phyloP scores from a whole-genome alignment of 805 yeast genomes.

The Yamadazyma akitaensis region DNA sequence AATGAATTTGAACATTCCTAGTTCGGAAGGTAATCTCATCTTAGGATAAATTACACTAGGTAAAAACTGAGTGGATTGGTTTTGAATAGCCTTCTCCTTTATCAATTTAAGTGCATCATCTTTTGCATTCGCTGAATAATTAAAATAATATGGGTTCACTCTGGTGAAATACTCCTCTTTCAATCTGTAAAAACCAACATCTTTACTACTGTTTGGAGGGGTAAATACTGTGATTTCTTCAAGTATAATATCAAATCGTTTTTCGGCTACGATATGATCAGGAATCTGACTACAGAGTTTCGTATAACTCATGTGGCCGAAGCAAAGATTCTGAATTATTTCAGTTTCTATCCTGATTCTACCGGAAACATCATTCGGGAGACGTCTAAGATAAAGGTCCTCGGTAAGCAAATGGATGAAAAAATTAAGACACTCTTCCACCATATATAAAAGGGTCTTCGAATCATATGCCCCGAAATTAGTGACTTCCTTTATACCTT shows the following conservation, averaged over 20 bases:
- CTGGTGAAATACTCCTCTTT: slow-evolving; percentile 33
- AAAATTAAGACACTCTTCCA: slow-evolving; percentile 75
- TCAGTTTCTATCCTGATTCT: slow-evolving; percentile 58
- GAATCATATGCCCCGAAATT: slow-evolving; percentile 34
- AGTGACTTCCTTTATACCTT: neutral
- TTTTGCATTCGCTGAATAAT: slow-evolving; percentile 70
- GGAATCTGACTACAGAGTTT: slow-evolving; percentile 68
- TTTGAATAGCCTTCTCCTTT: slow-evolving; percentile 46
- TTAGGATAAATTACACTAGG: slow-evolving; percentile 57
- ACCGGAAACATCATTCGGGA: slow-evolving; percentile 45
- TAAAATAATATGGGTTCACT: slow-evolving; percentile 69
- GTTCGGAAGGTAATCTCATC: slow-evolving; percentile 25
- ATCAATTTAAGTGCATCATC: slow-evolving; percentile 76
- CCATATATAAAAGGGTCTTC: slow-evolving; percentile 54
- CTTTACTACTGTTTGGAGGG: slow-evolving; percentile 33
- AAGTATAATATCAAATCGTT: slow-evolving; percentile 59
- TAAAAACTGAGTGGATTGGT: slow-evolving; percentile 28
- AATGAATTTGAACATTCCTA: slow-evolving; percentile 41
- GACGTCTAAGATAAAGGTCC: slow-evolving; percentile 53
- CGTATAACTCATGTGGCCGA: slow-evolving; percentile 68
- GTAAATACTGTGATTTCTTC: slow-evolving; percentile 31
- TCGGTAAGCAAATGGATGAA: slow-evolving; percentile 69
- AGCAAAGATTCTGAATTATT: slow-evolving; percentile 79
- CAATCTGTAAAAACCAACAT: slow-evolving; percentile 34
- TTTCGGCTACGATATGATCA: slow-evolving; percentile 70